Evolutionary conservation across 75 land plant genomes (phyloP).

Genomic region (Pseudotsuga menziesii): DNA sequence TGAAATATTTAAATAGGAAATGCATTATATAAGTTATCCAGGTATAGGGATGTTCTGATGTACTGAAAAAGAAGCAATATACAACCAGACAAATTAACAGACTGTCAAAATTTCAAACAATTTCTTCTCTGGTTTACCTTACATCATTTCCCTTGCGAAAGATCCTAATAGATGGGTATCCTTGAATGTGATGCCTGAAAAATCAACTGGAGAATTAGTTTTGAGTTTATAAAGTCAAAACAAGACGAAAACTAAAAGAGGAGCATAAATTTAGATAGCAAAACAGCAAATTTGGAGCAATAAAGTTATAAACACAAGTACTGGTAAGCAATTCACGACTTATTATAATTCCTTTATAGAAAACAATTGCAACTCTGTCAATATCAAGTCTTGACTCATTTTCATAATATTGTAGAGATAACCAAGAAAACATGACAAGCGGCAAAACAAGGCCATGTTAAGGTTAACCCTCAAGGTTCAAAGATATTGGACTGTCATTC

Average conservation of each 20-base stretch:
- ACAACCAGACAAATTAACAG: not conserved
- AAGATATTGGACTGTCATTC: too few relatives aligned
- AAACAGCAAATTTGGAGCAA: not conserved
- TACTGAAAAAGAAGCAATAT: not conserved
- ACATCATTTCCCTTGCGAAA: conserved; percentile 95
- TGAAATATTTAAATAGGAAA: not conserved
- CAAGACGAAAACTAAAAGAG: not conserved
- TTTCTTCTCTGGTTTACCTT: conserved; percentile 37
- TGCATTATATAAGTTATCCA: not conserved
- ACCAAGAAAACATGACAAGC: too few relatives aligned
- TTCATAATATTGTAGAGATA: not conserved
- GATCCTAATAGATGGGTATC: conserved; percentile 96
- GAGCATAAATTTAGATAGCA: conserved; percentile 3
- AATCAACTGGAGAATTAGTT: not conserved
- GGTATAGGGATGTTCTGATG: not conserved
- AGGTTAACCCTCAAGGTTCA: too few relatives aligned
- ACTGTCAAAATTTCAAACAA: not conserved
- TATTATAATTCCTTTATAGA: not conserved
- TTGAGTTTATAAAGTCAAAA: not conserved
- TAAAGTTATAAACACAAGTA: not conserved
- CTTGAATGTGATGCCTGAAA: conserved; percentile 96
- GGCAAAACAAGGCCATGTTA: too few relatives aligned
- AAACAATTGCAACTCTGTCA: not conserved
- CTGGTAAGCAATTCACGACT: not conserved
- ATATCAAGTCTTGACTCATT: not conserved